Base-by-base conservation (phyloP, 2,329 filamentous ascomycete species). In the Sphaerulina vaccinii region DNA sequence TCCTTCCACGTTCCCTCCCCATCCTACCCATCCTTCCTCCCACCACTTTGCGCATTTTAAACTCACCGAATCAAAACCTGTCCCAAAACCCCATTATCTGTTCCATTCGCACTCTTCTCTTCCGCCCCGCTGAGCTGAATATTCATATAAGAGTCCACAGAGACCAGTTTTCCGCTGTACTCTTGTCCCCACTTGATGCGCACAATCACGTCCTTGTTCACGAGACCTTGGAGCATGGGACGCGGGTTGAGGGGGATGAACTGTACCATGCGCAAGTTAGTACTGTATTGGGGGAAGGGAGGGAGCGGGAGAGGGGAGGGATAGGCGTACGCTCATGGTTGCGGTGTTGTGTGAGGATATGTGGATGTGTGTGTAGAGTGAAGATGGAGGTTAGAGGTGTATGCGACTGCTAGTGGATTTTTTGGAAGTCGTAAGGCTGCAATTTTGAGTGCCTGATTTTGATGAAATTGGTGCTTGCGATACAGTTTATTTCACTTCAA, bases 81-180 rank as follows among this genome's bases (percentile, higher is more conserved):
- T 5, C 93, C 93, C 60, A 99, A 75, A 42, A 83, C 83, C 51
- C 90, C 92, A 29, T 87, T 90, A 70, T 84, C 85, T 80, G 95
- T 88, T 62, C 89, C 86, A 69, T 90, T 84, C 67, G 96, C 88
- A 15, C 36, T 11, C 74, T 86, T 96, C 73, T 99, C 93, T 74
- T 96, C 88, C 45, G 92, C 91, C 65, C 87, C 86, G 61, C 85
- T 84, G 58, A 99, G 82, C 75, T 97, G 90, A 59, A 99, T 85
- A 77, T 99, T 99, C 92, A 99, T 97, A 79, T 99, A 99, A 69
- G 88, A 90, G 76, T 99, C 93, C 68, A 95, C 88, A 65, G 87
- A 92, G 68, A 96, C 88, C 57, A 99, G 83, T 61, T 83, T 83
- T 70, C 93, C 93, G 72, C 92, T 95, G 82, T 99, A 99, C 73